Evolutionary conservation across 805 yeast species (phyloP).

Genomic region (Sporopachydermia lactativora): DNA sequence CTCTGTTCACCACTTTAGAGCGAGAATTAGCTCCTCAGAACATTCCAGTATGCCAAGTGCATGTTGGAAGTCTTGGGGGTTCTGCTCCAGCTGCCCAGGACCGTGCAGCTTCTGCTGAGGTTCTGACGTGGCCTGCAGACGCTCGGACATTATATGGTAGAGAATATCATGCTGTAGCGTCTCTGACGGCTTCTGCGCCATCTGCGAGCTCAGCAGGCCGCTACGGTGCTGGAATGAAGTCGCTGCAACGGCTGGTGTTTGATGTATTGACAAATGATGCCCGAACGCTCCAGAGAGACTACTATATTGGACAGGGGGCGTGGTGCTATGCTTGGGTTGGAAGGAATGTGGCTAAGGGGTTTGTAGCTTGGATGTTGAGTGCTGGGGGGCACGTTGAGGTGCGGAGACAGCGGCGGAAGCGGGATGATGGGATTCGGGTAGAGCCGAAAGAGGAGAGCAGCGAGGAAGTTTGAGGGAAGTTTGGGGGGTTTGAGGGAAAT

Average conservation of each 20-base stretch:
- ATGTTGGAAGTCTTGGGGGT: slow-evolving; percentile 26
- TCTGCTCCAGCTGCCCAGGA: slow-evolving; percentile 9
- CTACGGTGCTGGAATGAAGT: slow-evolving; percentile 17
- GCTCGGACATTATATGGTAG: slow-evolving; percentile 21
- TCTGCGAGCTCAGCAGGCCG: slow-evolving; percentile 11
- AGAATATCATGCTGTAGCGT: slow-evolving; percentile 15
- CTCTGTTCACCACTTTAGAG: slow-evolving; percentile 24
- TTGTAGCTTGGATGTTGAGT: slow-evolving; percentile 23
- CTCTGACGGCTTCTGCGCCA: slow-evolving; percentile 6
- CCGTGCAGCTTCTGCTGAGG: slow-evolving; percentile 22
- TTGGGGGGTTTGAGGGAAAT: no score
- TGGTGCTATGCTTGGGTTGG: slow-evolving; percentile 17
- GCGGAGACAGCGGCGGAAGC: neutral
- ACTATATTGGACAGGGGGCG: slow-evolving; percentile 20
- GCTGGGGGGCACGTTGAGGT: neutral
- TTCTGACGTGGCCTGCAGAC: slow-evolving; percentile 26
- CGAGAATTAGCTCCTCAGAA: slow-evolving; percentile 30
- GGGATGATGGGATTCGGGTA: neutral
- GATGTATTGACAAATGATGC: slow-evolving; percentile 14
- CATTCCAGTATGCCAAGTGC: slow-evolving; percentile 28
- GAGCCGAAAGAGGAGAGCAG: no score
- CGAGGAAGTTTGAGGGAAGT: no score
- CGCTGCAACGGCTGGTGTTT: slow-evolving; percentile 17
- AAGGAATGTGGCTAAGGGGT: slow-evolving; percentile 16
- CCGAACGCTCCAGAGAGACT: slow-evolving; percentile 15